Evolutionary conservation across 1,284 basidiomycete genomes (phyloP), one percentile per base, ranked within the genome.

Genomic region (Irpex sp.): DNA sequence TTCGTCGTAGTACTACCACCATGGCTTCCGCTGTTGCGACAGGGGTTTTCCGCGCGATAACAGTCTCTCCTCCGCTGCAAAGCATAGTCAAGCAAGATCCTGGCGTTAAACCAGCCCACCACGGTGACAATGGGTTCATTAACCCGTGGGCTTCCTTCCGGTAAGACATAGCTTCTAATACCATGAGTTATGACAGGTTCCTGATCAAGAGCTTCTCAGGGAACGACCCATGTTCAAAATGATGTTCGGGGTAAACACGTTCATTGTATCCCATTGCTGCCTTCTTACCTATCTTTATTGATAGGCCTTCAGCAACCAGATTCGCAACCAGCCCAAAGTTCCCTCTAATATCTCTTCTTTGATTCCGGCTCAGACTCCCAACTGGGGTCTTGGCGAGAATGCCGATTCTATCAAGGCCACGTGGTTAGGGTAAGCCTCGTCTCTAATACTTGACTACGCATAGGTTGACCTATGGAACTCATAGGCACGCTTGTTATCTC

Each of bases 401-500:
- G 52, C 57, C 1, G 62, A 65, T 1, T 61, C 63, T 60, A 78
- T 90, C 63, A 90, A 89, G 70, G 80, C 85, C 6, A 92, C 89
- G 0, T 92, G 88, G 88, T 77, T 91, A 2, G 88, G 86, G 67
- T 75, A 60, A 44, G 71, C 17, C 54, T 17, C 9, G 9, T 56
- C 8, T 2, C 2, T 36, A 37, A 17, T 34, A 13, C 34, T 31
- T 13, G 51, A 2, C 2, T 26, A 3, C 6, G 13, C 19, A 8
- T 34, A 36, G 15, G 34, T 36, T 56, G n/a, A 34, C 21, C 34
- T 48, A 9, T 47, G 6, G 6, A 17, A 17, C 5, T 15, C 15
- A 26, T 44, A 75, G 74, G 5, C 91, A 92, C 72, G 91, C 91
- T 0, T 88, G 85, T 66, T 90, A 87, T 73, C 75, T 92, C 2